Base-by-base conservation (phyloP, 1,284 basidiomycete genomes). In the Amanita bisporigera region DNA sequence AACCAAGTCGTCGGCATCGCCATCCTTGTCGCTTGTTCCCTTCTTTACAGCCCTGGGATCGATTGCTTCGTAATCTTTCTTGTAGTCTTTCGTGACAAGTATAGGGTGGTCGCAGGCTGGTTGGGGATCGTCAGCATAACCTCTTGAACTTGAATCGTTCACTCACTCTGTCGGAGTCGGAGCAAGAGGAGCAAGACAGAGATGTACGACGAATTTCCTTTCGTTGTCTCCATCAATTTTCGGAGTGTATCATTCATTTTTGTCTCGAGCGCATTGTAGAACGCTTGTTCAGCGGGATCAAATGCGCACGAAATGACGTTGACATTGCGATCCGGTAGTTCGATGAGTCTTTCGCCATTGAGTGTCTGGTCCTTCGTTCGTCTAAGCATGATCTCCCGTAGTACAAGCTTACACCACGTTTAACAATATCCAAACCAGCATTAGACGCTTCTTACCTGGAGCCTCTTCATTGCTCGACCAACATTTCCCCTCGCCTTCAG, bases 311-410 rank as follows among this genome's bases (percentile, higher is more conserved):
- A 84, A 1, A 98, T 83, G 41, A 96, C 81, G 15, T 93, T 82
- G 33, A 99, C 85, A 2, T 79, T 86, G 7, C 96, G 88, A 31
- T 85, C 85, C 0, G 97, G 98, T 1, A 99, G 86, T 38, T 91
- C 86, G 50, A 99, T 84, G n/a, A 99, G 85, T 0, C 89, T 88
- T 72, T 95, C 93, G 17, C 97, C 97, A 71, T 97, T 94, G 68
- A 95, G 78, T 0, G 84, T 81, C 47, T 95, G 90, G 49, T 91
- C 89, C 80, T 99, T 99, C 4, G 88, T 92, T 1, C 97, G 89
- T 7, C 97, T 87, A 21, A 99, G 87, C 96, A 99, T 98, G 73
- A 97, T 85, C 3, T 92, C 87, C 72, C 92, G 90, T 6, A 99
- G 83, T 3, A 99, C 90, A 49, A 94, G 88, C 87, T 94, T 77